Conservation (phyloP, 1,284 basidiomycete genomes). For the Moesziomyces antarcticus region DNA sequence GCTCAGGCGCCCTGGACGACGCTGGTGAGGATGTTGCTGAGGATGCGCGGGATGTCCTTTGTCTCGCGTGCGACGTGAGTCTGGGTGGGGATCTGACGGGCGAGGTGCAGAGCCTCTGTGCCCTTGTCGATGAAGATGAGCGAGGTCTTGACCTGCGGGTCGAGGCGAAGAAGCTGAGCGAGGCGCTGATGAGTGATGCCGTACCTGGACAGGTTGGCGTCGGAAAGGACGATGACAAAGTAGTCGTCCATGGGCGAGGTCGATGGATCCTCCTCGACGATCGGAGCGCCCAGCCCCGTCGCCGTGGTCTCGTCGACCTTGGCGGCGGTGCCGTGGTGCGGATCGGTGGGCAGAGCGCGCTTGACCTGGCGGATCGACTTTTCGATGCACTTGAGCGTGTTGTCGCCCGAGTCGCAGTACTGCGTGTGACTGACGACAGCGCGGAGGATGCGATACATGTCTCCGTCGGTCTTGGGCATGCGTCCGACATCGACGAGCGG, state of each 20-base stretch:
- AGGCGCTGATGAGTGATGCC: slow-evolving; percentile 61
- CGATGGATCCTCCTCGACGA: slow-evolving; percentile 22
- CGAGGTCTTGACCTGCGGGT: slow-evolving; percentile 61
- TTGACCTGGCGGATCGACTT: slow-evolving; percentile 52
- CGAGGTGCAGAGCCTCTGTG: slow-evolving; percentile 47
- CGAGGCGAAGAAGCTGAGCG: slow-evolving; percentile 44
- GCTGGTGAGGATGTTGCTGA: slow-evolving; percentile 61
- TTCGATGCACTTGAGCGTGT: slow-evolving; percentile 55
- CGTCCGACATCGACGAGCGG: slow-evolving; percentile 55
- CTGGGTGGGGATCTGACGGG: slow-evolving; percentile 56
- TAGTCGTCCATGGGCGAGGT: slow-evolving; percentile 65
- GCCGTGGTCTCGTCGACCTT: slow-evolving; percentile 17
- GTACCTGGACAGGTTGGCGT: slow-evolving; percentile 68
- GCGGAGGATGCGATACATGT: slow-evolving; percentile 61
- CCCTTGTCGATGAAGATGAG: slow-evolving; percentile 66
- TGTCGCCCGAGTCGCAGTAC: slow-evolving; percentile 57
- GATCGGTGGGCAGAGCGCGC: slow-evolving; percentile 14
- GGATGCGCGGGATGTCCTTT: slow-evolving; percentile 58
- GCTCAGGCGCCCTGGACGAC: slow-evolving; percentile 47
- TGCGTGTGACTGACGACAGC: slow-evolving; percentile 60
- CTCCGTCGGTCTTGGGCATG: slow-evolving; percentile 61
- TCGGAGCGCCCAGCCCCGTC: slow-evolving; percentile 19
- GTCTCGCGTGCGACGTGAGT: slow-evolving; percentile 60
- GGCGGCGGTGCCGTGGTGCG: background rate
- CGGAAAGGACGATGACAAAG: slow-evolving; percentile 68